These are phyloP conservation scores for Blastosporella zonata DNA, from an alignment of 1,284 basidiomycete genomes.

Conservation along the genomic window DNA sequence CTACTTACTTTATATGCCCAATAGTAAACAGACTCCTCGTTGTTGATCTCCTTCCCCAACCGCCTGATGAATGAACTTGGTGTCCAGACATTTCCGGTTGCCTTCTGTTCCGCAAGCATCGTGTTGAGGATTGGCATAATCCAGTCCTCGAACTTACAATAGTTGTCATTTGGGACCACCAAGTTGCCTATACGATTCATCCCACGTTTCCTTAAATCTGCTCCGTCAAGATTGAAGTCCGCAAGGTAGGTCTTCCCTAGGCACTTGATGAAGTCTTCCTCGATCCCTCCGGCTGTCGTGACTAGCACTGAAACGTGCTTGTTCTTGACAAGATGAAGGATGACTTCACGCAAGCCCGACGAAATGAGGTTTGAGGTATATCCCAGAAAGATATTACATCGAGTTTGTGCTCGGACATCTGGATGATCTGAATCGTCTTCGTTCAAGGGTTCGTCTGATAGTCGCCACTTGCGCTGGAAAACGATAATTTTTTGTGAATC, in stretches of 20 bases:
- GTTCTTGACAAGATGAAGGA: conserved; percentile 92
- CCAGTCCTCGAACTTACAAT: conserved; percentile 99
- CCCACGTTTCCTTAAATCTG: conserved; percentile 81
- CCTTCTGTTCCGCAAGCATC: conserved; percentile 88
- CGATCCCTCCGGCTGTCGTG: conserved; percentile 97
- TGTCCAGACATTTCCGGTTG: conserved; percentile 78
- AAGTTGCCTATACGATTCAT: conserved; percentile 99
- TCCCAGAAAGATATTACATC: conserved; percentile 91
- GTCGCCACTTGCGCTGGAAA: conserved; percentile 72
- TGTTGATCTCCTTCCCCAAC: conserved; percentile 93
- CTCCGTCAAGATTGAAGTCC: conserved; percentile 91
- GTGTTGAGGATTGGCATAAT: conserved; percentile 89
- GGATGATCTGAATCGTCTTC: conserved; percentile 70
- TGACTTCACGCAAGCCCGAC: conserved; percentile 92
- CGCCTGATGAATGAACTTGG: conserved; percentile 93
- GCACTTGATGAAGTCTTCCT: conserved; percentile 99
- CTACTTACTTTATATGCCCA: conserved; percentile 95
- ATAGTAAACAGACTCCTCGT: conserved; percentile 97
- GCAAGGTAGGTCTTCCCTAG: conserved; percentile 94
- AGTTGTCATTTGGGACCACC: conserved; percentile 97
- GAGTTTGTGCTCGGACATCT: conserved; percentile 61
- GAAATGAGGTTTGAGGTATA: conserved; percentile 99
- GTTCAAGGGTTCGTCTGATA: conserved; percentile 74
- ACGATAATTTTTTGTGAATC: conserved; percentile 12
- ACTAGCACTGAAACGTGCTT: conserved; percentile 89